Evolutionary conservation across 2,329 filamentous ascomycete genomes (phyloP).

Genomic region (Penicillium sp.): DNA sequence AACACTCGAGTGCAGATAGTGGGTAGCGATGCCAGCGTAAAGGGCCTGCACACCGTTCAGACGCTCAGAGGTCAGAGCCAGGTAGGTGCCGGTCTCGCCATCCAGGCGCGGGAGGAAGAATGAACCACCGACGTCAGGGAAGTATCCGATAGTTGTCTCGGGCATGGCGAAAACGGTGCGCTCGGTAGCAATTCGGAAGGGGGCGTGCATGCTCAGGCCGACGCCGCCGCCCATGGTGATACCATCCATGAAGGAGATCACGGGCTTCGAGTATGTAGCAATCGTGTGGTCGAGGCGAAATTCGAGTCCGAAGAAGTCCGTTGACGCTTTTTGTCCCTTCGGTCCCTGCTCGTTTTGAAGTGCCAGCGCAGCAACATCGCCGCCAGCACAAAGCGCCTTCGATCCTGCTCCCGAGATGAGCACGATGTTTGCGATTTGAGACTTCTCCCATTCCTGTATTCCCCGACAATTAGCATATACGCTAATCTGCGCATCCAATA

Average conservation of each 20-base stretch:
- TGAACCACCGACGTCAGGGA: constrained; percentile 94
- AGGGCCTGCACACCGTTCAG: constrained; percentile 83
- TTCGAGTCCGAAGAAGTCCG: constrained; percentile 90
- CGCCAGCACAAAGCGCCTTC: constrained; percentile 88
- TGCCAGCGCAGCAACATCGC: constrained; percentile 83
- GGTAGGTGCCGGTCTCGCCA: constrained; percentile 84
- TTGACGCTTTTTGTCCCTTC: constrained; percentile 74
- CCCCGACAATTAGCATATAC: constrained; percentile 15
- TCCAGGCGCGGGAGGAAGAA: constrained; percentile 94
- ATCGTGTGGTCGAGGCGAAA: constrained; percentile 96
- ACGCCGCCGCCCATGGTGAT: constrained; percentile 99
- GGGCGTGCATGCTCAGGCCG: constrained; percentile 90
- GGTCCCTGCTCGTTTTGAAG: constrained; percentile 68
- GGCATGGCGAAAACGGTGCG: constrained; percentile 97
- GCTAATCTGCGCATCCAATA: constrained; percentile 8
- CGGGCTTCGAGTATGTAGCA: constrained; percentile 90
- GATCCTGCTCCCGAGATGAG: constrained; percentile 88
- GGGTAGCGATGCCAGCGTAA: constrained; percentile 89
- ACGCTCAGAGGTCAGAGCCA: constrained; percentile 86
- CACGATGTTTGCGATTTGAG: constrained; percentile 88
- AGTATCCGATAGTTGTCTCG: constrained; percentile 97
- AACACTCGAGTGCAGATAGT: constrained; percentile 91
- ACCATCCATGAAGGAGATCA: constrained; percentile 94
- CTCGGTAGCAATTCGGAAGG: constrained; percentile 95
- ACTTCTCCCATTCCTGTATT: constrained; percentile 83